Conservation (phyloP, 2,329 filamentous ascomycete genomes). For the Aotearoamyces nothofagi region DNA sequence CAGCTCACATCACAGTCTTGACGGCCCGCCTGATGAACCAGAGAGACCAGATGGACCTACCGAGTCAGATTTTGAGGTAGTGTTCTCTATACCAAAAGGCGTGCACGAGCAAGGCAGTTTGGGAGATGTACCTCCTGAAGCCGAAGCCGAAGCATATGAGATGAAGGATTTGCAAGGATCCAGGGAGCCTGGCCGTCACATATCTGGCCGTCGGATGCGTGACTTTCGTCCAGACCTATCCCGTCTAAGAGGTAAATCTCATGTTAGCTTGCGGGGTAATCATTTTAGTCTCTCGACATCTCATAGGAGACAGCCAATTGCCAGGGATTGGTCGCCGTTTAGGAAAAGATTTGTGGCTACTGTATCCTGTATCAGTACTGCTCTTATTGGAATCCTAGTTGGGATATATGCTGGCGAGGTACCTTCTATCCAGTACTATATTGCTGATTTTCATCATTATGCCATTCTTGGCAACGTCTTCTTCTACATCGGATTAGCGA, state of each 20-base stretch:
- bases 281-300: slow-evolving; percentile 36
- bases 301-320: slow-evolving; percentile 48
- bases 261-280: slow-evolving; percentile 35
- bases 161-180: slow-evolving; percentile 10
- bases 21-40: slow-evolving; percentile 1
- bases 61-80: not conserved
- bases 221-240: slow-evolving; percentile 6
- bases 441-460: slow-evolving; percentile 52
- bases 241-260: slow-evolving; percentile 32
- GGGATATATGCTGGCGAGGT: slow-evolving; percentile 69
- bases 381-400: slow-evolving; percentile 52
- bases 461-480: slow-evolving; percentile 60
- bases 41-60: too few relatives aligned
- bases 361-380: slow-evolving; percentile 59
- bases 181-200: slow-evolving; percentile 9
- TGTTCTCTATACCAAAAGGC: too few relatives aligned
- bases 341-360: slow-evolving; percentile 55
- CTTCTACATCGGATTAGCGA: slow-evolving; percentile 54
- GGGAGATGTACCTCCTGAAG: too few relatives aligned
- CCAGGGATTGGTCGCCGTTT: slow-evolving; percentile 52
- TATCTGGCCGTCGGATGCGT: slow-evolving; percentile 3
- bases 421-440: slow-evolving; percentile 64
- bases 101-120: too few relatives aligned
- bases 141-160: slow-evolving; percentile 6
- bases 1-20: slow-evolving; percentile 1